phyloP scores from a whole-genome alignment of 306 rosid species.

The Mimosa bimucronata region DNA sequence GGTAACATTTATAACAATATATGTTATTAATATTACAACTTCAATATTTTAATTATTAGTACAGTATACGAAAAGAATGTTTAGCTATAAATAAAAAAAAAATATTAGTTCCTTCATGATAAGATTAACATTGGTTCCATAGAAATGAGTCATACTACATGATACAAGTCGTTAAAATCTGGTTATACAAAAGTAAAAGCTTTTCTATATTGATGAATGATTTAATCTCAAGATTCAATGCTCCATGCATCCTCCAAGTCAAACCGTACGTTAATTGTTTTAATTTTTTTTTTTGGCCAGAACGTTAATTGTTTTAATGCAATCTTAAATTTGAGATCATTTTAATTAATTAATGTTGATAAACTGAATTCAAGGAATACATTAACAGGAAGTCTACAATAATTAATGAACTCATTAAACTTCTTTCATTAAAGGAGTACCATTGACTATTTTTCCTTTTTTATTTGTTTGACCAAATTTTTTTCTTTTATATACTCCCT shows the following conservation, averaged over 20 bases:
- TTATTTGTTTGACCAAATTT: background rate
- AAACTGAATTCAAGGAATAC: too few relatives aligned
- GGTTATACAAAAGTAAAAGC: background rate
- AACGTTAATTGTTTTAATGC: too few relatives aligned
- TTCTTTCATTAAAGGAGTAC: background rate
- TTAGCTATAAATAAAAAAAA: too few relatives aligned
- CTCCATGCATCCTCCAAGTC: too few relatives aligned
- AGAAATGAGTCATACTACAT: background rate
- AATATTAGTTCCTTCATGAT: too few relatives aligned
- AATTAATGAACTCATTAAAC: background rate
- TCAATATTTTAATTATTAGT: background rate
- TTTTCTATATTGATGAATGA: background rate
- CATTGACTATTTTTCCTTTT: background rate
- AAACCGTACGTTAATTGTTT: too few relatives aligned
- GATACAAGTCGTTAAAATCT: background rate
- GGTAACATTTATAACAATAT: too few relatives aligned
- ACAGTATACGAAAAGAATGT: background rate
- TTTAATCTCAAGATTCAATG: background rate
- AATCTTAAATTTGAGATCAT: too few relatives aligned
- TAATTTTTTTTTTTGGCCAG: too few relatives aligned
- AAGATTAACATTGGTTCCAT: too few relatives aligned
- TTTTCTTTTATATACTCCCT: too few relatives aligned
- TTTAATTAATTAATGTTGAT: too few relatives aligned
- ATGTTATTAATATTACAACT: background rate
- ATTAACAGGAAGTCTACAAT: background rate